A percentile compares a stretch with the other conserved stretches of the same genome.
Evolutionary conservation across 2,329 filamentous ascomycete species (phyloP).

Genomic region (Orbilia oligospora): DNA sequence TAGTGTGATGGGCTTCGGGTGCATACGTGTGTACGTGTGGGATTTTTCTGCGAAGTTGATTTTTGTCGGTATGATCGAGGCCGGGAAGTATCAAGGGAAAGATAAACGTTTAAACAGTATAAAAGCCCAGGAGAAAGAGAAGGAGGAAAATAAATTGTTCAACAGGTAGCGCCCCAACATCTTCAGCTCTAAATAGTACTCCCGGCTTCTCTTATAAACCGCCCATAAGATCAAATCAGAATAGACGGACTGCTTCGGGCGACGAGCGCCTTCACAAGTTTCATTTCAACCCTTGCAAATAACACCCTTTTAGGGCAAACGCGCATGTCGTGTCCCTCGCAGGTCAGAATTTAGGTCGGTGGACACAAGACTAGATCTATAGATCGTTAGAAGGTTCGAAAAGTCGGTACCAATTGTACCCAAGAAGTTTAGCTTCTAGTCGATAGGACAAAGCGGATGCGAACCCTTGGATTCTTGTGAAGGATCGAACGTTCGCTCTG

Average conservation of each 20-base stretch:
- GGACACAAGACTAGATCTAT: background rate
- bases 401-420: background rate
- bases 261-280: background rate
- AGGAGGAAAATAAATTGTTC: background rate
- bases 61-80: background rate
- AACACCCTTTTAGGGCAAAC: slow-evolving; percentile 23
- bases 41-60: background rate
- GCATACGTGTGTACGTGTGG: too few relatives aligned
- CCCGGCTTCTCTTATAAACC: background rate
- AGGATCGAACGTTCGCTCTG: background rate
- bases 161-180: background rate
- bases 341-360: slow-evolving; percentile 8
- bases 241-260: background rate
- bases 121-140: background rate
- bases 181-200: background rate
- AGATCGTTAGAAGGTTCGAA: background rate
- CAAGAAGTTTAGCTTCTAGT: background rate
- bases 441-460: slow-evolving; percentile 12
- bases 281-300: slow-evolving; percentile 12
- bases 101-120: background rate
- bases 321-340: background rate
- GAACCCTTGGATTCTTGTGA: background rate
- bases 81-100: too few relatives aligned
- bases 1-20: background rate
- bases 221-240: background rate